These are phyloP conservation scores for Geotrichum citri-aurantii DNA, from an alignment of 1,139 yeast species.

Conservation along the genomic window DNA sequence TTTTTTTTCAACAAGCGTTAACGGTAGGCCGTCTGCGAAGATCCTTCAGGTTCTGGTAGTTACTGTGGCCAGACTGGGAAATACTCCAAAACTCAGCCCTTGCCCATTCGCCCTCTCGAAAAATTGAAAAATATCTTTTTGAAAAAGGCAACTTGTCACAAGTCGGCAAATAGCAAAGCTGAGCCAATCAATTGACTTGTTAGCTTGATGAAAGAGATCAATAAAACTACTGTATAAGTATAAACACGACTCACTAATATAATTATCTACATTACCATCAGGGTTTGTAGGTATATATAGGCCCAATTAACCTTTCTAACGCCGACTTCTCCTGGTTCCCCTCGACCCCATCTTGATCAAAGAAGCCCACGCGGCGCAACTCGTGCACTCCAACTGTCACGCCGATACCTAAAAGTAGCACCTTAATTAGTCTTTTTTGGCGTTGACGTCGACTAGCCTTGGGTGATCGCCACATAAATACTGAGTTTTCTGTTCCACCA, in stretches of 20 bases:
- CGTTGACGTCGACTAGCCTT: background rate
- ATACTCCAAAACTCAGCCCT: background rate
- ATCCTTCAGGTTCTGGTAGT: background rate
- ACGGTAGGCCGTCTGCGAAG: background rate
- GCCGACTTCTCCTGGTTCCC: background rate
- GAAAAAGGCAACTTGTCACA: background rate
- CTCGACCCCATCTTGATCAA: background rate
- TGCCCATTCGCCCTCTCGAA: background rate
- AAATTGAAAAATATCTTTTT: background rate
- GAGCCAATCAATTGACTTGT: background rate
- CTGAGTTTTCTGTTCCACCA: background rate
- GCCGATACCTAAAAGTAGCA: background rate
- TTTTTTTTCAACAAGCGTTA: background rate
- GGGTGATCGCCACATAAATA: background rate
- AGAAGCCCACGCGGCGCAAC: background rate
- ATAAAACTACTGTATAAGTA: background rate
- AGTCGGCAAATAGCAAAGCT: background rate
- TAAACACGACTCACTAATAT: background rate
- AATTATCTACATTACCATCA: background rate
- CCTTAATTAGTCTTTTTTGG: background rate
- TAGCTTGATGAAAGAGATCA: background rate
- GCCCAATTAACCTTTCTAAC: background rate
- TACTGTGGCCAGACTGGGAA: background rate
- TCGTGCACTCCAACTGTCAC: background rate
- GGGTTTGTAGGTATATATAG: background rate